Percentiles rank a stretch among this genome's conserved stretches.
Conservation (phyloP, 1,284 basidiomycete genomes). For the Naganishia liquefaciens region DNA sequence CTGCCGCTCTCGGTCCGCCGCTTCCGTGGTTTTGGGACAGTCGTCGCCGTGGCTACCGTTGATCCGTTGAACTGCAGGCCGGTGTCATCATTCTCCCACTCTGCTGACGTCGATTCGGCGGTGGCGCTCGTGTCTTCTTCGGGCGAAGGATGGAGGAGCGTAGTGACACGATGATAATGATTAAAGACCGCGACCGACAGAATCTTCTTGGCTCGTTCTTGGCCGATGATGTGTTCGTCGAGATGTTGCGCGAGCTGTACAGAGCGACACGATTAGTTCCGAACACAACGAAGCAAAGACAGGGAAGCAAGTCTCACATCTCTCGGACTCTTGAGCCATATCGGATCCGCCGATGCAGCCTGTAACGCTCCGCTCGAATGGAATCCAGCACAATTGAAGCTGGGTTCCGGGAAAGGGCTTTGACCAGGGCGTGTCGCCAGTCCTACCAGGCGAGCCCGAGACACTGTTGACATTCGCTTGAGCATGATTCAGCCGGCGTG, state of each 20-base stretch:
- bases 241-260: constrained; percentile 78
- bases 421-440: background rate
- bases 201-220: constrained; percentile 87
- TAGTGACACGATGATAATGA: constrained; percentile 70
- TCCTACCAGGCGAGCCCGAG: background rate
- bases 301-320: constrained; percentile 3
- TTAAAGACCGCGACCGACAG: constrained; percentile 90
- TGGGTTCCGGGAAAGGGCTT: background rate
- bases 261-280: background rate
- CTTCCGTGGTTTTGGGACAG: constrained; percentile 17
- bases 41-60: constrained; percentile 13
- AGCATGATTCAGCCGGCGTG: background rate
- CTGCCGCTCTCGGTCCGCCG: background rate
- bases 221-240: constrained; percentile 87
- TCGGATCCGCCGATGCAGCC: constrained; percentile 1
- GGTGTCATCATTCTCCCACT: constrained; percentile 54
- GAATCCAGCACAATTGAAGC: background rate
- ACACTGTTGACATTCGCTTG: background rate
- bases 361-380: background rate
- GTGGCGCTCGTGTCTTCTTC: constrained; percentile 25
- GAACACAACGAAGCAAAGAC: background rate
- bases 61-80: constrained; percentile 57
- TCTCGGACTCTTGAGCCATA: constrained; percentile 25
- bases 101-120: constrained; percentile 40
- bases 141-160: constrained; percentile 22